Conservation (phyloP, 169 alveolate species). For the Eimeria necatrix region DNA sequence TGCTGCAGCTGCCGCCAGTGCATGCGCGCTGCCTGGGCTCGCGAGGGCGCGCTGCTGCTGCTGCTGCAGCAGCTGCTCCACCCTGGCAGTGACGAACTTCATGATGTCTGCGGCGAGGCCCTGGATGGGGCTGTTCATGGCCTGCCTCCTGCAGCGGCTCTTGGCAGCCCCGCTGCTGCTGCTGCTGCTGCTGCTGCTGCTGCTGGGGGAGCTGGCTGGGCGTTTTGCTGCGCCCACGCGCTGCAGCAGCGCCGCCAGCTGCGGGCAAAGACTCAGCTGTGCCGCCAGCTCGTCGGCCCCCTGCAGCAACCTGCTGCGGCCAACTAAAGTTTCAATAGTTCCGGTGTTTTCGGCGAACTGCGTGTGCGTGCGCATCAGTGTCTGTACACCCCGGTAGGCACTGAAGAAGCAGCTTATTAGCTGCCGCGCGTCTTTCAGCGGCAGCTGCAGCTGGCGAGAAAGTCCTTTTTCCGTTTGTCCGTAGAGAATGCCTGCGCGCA, state of each 20-base stretch:
- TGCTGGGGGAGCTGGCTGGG: neutral
- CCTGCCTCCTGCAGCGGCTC: conserved; percentile 82
- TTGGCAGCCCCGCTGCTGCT: conserved; percentile 5
- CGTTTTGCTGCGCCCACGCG: conserved; percentile 43
- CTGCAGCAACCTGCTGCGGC: conserved; percentile 82
- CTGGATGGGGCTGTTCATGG: conserved; percentile 88
- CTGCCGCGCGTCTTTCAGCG: conserved; percentile 81
- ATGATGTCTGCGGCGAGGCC: conserved; percentile 88
- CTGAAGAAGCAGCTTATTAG: conserved; percentile 83
- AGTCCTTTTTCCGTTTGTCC: conserved; percentile 87
- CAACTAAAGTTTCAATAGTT: conserved; percentile 83
- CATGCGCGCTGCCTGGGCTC: neutral
- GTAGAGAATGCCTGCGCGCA: conserved; percentile 80
- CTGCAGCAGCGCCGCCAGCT: neutral
- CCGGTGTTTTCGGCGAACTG: conserved; percentile 78
- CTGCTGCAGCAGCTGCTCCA: conserved; percentile 66
- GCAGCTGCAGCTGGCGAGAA: conserved; percentile 82
- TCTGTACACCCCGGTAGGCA: conserved; percentile 82
- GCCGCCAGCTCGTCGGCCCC: conserved; percentile 18
- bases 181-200: neutral
- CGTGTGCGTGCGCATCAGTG: conserved; percentile 83
- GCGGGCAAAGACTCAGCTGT: neutral
- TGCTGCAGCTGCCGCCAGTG: no score
- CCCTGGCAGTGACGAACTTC: conserved; percentile 83
- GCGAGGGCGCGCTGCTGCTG: conserved; percentile 36